Evolutionary conservation across 2,329 filamentous ascomycete species (phyloP).

Genomic region (Alternaria conjuncta): DNA sequence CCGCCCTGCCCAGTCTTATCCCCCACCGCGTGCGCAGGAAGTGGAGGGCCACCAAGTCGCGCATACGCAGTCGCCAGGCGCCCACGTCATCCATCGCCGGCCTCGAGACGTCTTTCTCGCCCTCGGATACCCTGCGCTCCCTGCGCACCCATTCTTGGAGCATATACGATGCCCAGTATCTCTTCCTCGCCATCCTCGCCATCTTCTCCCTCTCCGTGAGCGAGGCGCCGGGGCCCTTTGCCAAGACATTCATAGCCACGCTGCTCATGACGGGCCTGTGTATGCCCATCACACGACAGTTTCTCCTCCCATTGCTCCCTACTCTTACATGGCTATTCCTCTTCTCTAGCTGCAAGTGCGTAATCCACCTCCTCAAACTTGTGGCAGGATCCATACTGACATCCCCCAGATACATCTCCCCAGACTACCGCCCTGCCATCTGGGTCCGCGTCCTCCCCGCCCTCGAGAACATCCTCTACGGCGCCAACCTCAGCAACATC

Average conservation of each 20-base stretch:
- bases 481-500: slow-evolving; percentile 94
- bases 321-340: slow-evolving; percentile 88
- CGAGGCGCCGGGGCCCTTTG: slow-evolving; percentile 75
- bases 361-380: slow-evolving; percentile 29
- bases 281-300: slow-evolving; percentile 85
- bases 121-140: slow-evolving; percentile 75
- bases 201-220: slow-evolving; percentile 87
- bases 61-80: slow-evolving; percentile 69
- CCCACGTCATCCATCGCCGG: slow-evolving; percentile 75
- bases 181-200: slow-evolving; percentile 73
- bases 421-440: slow-evolving; percentile 87
- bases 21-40: slow-evolving; percentile 71
- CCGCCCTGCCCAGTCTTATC: slow-evolving; percentile 60
- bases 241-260: slow-evolving; percentile 76
- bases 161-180: slow-evolving; percentile 83
- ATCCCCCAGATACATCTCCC: slow-evolving; percentile 77
- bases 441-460: slow-evolving; percentile 95
- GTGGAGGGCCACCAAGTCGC: slow-evolving; percentile 66
- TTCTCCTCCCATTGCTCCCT: slow-evolving; percentile 85
- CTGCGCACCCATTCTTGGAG: slow-evolving; percentile 82
- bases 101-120: slow-evolving; percentile 82
- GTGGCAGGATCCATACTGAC: slow-evolving; percentile 24
- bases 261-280: slow-evolving; percentile 73
- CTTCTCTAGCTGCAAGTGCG: slow-evolving; percentile 92
- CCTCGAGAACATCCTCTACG: slow-evolving; percentile 94